Evolutionary conservation across 176 grass and related monocot species (phyloP), one percentile per base, ranked within the genome.

Genomic region (Phoenix roebelenii): DNA sequence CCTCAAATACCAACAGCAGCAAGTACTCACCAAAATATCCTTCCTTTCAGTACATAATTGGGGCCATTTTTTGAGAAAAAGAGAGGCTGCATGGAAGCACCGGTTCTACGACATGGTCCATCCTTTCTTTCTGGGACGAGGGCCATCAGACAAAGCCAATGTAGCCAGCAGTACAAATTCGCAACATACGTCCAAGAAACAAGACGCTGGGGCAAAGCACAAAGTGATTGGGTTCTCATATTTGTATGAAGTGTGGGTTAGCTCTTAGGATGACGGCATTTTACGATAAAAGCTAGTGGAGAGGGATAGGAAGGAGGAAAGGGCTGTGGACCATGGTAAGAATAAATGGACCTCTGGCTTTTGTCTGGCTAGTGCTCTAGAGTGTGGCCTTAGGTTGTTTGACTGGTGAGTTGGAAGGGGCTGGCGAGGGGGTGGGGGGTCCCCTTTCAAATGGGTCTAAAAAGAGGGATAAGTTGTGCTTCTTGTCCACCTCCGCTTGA

Each of bases 401-500:
- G 30, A 49, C 39, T 25, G 18, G 39, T 20, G 15, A 23, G 5
- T 17, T 24, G 44, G 16, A 4, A 18, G 9, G 18, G 29, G 24
- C 15, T 28, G 64, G 22, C 3, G 23, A 35, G 5, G 61, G 39
- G 15, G 18, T 5, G 22, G 18, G 61, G 18, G 39, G 61, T 49
- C 39, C 39, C 18, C 14, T 32, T 23, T 16, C 39, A 49, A 48
- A 49, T 50, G 22, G 18, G 18, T 23, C 18, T 64, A 23, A 50
- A 55, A 52, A 65, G 61, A 50, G 28, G 28, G 52, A 7, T 26
- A 61, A 75, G 32, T 44, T 67, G 62, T 65, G 50, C 50, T 5
- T 58, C 72, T 59, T 66, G 72, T 75, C 53, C 22, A 58, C 52
- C 22, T 64, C 44, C 23, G 10, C 55, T 44, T 44, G 35, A 14